Evolutionary conservation across 106 monocot species (phyloP), one percentile per base, ranked within the genome.

Genomic region (Chionographis japonica): DNA sequence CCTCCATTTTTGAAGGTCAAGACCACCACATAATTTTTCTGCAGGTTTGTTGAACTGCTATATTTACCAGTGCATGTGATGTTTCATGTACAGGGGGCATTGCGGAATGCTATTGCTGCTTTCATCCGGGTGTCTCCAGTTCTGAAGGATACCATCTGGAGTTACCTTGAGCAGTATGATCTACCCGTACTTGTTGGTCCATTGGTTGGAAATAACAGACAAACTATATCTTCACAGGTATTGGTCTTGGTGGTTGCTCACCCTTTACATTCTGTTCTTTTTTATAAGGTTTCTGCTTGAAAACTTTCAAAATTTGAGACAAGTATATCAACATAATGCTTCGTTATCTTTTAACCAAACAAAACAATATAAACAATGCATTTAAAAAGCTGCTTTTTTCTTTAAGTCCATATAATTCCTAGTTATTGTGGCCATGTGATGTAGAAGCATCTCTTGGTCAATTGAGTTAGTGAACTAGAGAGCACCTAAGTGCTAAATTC

Each of bases 161-260:
- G 64, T 60, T 92, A 72, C 55, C 84, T 97, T 71, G 95, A 97
- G 67, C 92, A 97, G 74, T 97, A 97, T 80, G 95, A 97, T 80
- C 86, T 97, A 60, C 95, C 95, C 13, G 95, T 97, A 52, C 82
- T 97, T 53, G 84, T 86, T 62, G 76, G 74, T 35, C 78, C 84
- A 39, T 40, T 74, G 52, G 14, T 62, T 70, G 74, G 73, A 65
- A 82, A 37, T 65, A 63, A 56, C 58, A 74, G 69, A 16, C 77
- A 83, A 54, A 78, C 70, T 36, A 71, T 82, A 55, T 58, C 91
- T 37, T 65, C 84, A 59, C 88, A 80, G 86, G 95, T 97, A 68
- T 35, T 37, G 11, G 60, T 43, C 9, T 37, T 50, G 8, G 11
- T 54, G 40, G 73, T 68, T 73, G 77, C 46, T 46, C 46, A 46